These are phyloP conservation scores for Magnaporthales sp. DNA, from an alignment of 2,329 filamentous ascomycete species.

Conservation along the genomic window DNA sequence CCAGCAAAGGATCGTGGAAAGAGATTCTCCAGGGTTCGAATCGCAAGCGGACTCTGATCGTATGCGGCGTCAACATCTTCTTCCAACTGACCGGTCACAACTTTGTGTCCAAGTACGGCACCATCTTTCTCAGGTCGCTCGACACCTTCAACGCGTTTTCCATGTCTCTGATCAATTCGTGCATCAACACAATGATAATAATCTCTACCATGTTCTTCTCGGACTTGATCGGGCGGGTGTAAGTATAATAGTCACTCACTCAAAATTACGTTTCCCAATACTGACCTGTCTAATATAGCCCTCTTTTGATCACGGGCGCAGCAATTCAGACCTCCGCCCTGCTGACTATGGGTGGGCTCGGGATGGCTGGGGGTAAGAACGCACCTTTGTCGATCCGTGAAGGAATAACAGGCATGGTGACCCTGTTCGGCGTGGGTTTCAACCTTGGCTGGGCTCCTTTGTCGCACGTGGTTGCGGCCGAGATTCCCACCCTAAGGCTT, in stretches of 20 bases:
- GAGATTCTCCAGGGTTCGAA: conserved; percentile 28
- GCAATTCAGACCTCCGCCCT: conserved; percentile 11
- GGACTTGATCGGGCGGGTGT: background rate
- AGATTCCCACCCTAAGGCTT: conserved; percentile 21
- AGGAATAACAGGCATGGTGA: conserved; percentile 19
- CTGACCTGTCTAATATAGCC: background rate
- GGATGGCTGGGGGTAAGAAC: conserved; percentile 10
- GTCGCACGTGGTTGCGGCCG: conserved; percentile 25
- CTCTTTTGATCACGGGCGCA: background rate
- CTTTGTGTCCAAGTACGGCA: conserved; percentile 21
- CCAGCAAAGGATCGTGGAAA: conserved; percentile 25
- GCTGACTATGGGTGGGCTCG: conserved; percentile 27
- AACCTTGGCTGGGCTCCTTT: conserved; percentile 24
- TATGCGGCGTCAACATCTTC: conserved; percentile 20
- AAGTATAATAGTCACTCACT: background rate
- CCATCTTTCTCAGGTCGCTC: conserved; percentile 19
- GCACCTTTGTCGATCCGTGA: background rate
- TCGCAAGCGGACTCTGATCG: conserved; percentile 13
- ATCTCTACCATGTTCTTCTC: background rate
- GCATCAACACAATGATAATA: background rate
- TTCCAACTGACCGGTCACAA: conserved; percentile 20
- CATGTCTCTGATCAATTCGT: conserved; percentile 11
- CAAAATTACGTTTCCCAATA: background rate
- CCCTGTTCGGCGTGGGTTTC: conserved; percentile 21
- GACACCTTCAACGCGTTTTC: conserved; percentile 19